Evolutionary conservation across 2,329 filamentous ascomycete species (phyloP).

Genomic region (Fusarium sp.): DNA sequence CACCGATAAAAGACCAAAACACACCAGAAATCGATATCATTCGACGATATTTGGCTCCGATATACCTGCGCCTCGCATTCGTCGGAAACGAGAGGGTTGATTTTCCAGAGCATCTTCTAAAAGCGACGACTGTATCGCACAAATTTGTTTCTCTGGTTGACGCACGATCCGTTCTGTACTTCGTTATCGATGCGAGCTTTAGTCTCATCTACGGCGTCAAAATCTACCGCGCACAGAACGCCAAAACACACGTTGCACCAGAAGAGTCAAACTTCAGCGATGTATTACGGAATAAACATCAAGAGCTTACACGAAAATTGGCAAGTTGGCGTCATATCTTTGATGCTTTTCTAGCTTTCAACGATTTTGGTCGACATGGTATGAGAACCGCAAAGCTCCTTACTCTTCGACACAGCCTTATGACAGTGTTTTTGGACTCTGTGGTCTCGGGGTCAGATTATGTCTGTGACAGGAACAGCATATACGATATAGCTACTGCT

Average conservation of each 20-base stretch:
- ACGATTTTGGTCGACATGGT: background rate
- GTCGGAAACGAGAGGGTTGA: background rate
- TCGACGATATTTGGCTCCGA: background rate
- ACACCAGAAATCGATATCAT: background rate
- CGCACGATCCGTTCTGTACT: background rate
- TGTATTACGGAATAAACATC: background rate
- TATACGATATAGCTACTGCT: background rate
- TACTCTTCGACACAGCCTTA: background rate
- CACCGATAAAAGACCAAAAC: background rate
- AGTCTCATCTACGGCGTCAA: background rate
- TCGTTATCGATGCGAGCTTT: background rate
- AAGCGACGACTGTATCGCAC: background rate
- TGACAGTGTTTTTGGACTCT: background rate
- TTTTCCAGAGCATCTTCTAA: background rate
- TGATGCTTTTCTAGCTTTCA: background rate
- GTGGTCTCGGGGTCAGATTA: background rate
- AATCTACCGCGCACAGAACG: background rate
- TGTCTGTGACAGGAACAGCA: background rate
- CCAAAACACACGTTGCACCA: too few relatives aligned
- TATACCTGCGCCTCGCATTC: slow-evolving; percentile 1
- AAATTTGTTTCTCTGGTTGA: background rate
- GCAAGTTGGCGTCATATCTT: background rate
- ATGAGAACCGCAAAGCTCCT: slow-evolving; percentile 1
- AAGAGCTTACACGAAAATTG: background rate
- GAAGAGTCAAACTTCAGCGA: background rate